These are phyloP conservation scores for Sesbania bispinosa DNA, from an alignment of 306 rosid genomes.

Conservation along the genomic window DNA sequence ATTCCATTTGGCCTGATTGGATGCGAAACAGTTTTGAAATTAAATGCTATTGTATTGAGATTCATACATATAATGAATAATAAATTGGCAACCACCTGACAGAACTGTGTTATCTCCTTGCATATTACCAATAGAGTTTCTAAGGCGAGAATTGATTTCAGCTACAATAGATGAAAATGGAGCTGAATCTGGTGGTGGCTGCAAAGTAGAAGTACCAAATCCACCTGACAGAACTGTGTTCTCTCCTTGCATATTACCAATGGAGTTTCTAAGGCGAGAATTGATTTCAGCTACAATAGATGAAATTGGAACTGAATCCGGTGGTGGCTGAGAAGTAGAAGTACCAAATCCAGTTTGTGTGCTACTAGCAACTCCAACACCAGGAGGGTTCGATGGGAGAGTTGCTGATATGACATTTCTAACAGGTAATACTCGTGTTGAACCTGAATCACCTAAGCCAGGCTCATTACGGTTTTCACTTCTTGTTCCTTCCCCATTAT, in stretches of 20 bases:
- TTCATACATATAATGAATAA: neutral
- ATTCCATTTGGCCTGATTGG: conserved; percentile 50
- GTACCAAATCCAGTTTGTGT: conserved; percentile 49
- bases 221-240: conserved; percentile 50
- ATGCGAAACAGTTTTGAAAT: conserved; percentile 27
- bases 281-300: conserved; percentile 54
- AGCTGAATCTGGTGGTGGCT: conserved; percentile 50
- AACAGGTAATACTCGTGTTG: conserved; percentile 46
- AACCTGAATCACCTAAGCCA: conserved; percentile 61
- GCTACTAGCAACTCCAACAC: conserved; percentile 33
- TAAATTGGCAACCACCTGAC: conserved; percentile 48
- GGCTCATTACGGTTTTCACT: conserved; percentile 50
- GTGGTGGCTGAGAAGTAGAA: conserved; percentile 55
- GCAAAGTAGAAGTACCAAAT: too few species aligned
- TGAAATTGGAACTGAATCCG: conserved; percentile 53
- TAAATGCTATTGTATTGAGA: neutral
- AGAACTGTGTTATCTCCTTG: conserved; percentile 48
- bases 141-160: conserved; percentile 54
- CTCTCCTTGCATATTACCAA: conserved; percentile 57
- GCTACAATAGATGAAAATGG: conserved; percentile 55
- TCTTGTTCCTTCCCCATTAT: conserved; percentile 62
- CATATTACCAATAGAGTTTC: conserved; percentile 48
- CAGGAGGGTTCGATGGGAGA: conserved; percentile 50
- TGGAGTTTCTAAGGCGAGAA: conserved; percentile 51
- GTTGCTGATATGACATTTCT: conserved; percentile 54